phyloP scores from a whole-genome alignment of 1,284 basidiomycete genomes.

The Leccinum pachyderme region DNA sequence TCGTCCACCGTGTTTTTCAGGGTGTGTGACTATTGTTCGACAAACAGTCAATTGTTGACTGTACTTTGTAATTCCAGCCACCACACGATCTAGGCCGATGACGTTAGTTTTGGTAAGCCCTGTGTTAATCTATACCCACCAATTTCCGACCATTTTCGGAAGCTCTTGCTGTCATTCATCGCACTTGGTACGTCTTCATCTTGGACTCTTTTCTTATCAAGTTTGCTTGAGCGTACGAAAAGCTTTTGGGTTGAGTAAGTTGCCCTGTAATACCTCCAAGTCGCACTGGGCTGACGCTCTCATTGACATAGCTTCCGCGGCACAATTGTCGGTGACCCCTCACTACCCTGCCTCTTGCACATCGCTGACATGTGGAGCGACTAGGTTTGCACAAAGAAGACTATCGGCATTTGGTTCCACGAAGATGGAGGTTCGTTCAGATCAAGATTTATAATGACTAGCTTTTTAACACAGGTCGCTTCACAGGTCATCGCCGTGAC shows the following conservation, averaged over 20 bases:
- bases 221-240: constrained; percentile 5
- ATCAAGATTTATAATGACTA: neutral
- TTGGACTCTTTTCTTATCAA: neutral
- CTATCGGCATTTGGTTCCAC: constrained; percentile 22
- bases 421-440: constrained; percentile 22
- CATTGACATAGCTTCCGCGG: constrained; percentile 17
- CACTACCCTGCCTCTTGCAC: neutral
- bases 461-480: neutral
- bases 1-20: constrained; percentile 34
- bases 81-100: constrained; percentile 14
- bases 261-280: neutral
- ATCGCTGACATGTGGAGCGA: constrained; percentile 8
- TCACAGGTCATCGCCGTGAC: constrained; percentile 24
- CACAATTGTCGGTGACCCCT: constrained; percentile 27
- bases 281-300: neutral
- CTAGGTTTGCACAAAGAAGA: constrained; percentile 21
- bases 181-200: constrained; percentile 19
- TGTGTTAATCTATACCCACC: neutral
- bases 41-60: neutral
- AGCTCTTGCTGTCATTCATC: constrained; percentile 24
- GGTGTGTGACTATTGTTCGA: constrained; percentile 17
- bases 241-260: constrained; percentile 37
- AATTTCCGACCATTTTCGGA: constrained; percentile 3
- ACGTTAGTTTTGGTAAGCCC: constrained; percentile 20
- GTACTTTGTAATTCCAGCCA: constrained; percentile 14